These are phyloP conservation scores for Colletotrichum liaoningense DNA, from an alignment of 2,329 filamentous ascomycete genomes.

Conservation along the genomic window DNA sequence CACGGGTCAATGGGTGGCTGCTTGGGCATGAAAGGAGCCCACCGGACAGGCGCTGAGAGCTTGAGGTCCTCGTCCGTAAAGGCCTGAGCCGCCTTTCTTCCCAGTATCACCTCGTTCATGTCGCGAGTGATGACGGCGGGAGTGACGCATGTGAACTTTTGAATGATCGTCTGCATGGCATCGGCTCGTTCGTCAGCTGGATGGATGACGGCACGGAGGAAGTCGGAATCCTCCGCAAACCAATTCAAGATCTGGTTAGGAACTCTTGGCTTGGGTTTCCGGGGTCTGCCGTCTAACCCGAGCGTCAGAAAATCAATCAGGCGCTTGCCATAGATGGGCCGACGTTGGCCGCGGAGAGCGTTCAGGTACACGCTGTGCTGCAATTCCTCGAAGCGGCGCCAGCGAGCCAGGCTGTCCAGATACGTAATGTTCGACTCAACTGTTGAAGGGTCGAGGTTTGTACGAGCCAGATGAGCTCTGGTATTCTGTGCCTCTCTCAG, in stretches of 20 bases:
- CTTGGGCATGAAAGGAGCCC: constrained; percentile 67
- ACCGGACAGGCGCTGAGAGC: constrained; percentile 66
- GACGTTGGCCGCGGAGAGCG: constrained; percentile 81
- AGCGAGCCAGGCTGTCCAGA: constrained; percentile 77
- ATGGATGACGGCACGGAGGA: constrained; percentile 75
- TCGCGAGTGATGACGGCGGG: constrained; percentile 88
- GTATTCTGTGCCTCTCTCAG: constrained; percentile 77
- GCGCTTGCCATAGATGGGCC: constrained; percentile 83
- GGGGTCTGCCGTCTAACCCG: constrained; percentile 67
- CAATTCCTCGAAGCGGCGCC: constrained; percentile 79
- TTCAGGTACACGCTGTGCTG: constrained; percentile 86
- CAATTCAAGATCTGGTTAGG: constrained; percentile 76
- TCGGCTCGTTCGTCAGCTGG: constrained; percentile 80
- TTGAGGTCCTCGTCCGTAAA: constrained; percentile 69
- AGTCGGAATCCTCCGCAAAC: constrained; percentile 77
- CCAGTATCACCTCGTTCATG: constrained; percentile 75
- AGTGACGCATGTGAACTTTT: constrained; percentile 92
- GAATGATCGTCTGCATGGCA: constrained; percentile 78
- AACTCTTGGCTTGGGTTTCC: constrained; percentile 69
- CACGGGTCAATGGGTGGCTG: constrained; percentile 79
- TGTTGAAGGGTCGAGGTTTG: constrained; percentile 72
- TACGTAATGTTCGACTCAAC: constrained; percentile 77
- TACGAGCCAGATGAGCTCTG: constrained; percentile 66
- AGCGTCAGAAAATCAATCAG: constrained; percentile 82
- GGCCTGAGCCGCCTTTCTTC: constrained; percentile 65